Evolutionary conservation across 1,284 basidiomycete species (phyloP).

Genomic region (Puccinia hordei): DNA sequence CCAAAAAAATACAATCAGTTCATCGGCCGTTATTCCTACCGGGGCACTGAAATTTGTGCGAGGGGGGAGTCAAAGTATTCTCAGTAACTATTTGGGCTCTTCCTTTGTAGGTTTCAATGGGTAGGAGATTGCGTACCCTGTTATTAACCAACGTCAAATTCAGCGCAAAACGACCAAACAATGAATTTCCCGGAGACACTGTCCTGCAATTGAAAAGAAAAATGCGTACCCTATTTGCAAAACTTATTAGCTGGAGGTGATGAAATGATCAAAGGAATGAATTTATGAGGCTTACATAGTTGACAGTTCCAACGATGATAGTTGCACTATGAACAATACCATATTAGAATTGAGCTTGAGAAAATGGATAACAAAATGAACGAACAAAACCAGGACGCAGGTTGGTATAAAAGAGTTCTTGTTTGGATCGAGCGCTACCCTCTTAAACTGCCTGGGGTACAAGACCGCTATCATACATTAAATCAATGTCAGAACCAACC

Average conservation of each 20-base stretch:
- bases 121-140: not conserved
- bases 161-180: not conserved
- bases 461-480: slow-evolving; percentile 11
- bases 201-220: not conserved
- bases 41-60: not conserved
- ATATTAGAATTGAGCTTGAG: not conserved
- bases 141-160: not conserved
- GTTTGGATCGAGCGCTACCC: slow-evolving; percentile 35
- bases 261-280: not conserved
- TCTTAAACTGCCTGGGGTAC: slow-evolving; percentile 34
- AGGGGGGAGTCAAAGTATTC: not conserved
- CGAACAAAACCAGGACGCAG: slow-evolving; percentile 34
- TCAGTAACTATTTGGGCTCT: not conserved
- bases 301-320: slow-evolving; percentile 36
- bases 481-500: not conserved
- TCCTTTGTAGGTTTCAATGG: not conserved
- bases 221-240: not conserved
- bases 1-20: slow-evolving; percentile 42
- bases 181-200: not conserved
- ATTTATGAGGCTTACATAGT: slow-evolving; percentile 16
- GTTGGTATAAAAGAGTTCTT: slow-evolving; percentile 43
- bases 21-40: slow-evolving; percentile 21
- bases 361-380: not conserved
- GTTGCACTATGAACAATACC: slow-evolving; percentile 21
- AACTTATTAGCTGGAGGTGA: not conserved